Base-by-base conservation (phyloP, 1,139 yeast species). In the Scheffersomyces segobiensis region DNA sequence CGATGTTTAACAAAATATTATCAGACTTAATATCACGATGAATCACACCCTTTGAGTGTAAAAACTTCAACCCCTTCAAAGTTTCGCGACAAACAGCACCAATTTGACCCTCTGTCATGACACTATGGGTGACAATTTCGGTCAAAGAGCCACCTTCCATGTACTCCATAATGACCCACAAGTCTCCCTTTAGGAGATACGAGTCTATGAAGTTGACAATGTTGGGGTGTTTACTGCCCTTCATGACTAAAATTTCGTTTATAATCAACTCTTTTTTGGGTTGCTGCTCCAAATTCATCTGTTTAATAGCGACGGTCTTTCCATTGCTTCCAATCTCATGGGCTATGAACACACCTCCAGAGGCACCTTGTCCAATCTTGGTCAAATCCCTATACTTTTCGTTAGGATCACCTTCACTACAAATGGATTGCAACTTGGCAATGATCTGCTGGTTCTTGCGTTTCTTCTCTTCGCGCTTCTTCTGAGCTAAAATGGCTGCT, bases 111-210 rank as follows among this genome's bases (percentile, higher is more conserved):
- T 95, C 99, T 3, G 96, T 88, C 96, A 96, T 91, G 62, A 93
- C 93, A 76, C 93, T 89, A 71, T 93, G 96, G 0, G 97, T 92
- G 7, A 95, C 97, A 56, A 95, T 96, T 73, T 95, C 98, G 0
- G 99, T 95, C 64, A 95, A 79, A 1, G 96, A 89, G 2, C 99
- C 99, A 61, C 98, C 99, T 73, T 93, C 97, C 98, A 95, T 93
- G 71, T 91, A 93, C 74, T 93, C 98, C 99, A 95, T 95, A 21
- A 93, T 86, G 18, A 95, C 98, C 98, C 98, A 95, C 60, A 95
- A 79, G 65, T 92, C 97, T 49, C 85, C 84, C 58, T 85, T 85
- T 53, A 89, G 76, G 57, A 93, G 75, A 69, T 87, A 93, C 0
- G 97, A 89, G 68, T 93, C 97, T 63, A 93, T 86, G 69, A 90